Percentiles rank a stretch among this genome's conserved stretches.
These are phyloP conservation scores for Podaxis pistillaris DNA, from an alignment of 768 basidiomycete species.

Conservation along the genomic window DNA sequence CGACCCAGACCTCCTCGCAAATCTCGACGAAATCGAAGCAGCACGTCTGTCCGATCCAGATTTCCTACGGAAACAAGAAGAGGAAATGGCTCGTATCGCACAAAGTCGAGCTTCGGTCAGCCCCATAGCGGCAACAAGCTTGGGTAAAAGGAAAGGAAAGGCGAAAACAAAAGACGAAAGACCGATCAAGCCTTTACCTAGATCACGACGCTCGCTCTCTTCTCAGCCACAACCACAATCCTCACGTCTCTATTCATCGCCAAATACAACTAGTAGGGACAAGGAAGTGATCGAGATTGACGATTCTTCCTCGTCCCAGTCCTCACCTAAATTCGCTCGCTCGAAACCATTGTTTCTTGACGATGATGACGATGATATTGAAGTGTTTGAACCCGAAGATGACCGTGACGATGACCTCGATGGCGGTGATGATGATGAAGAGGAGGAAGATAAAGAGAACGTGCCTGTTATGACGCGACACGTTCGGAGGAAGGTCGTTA, in stretches of 20 bases:
- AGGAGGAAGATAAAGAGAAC: constrained; percentile 65
- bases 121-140: background rate
- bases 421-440: constrained; percentile 26
- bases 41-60: constrained; percentile 1
- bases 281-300: constrained; percentile 5
- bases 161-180: background rate
- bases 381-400: background rate
- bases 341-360: constrained; percentile 29
- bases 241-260: background rate
- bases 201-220: background rate
- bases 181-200: constrained; percentile 8
- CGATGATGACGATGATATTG: constrained; percentile 29
- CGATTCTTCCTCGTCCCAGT: background rate
- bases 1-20: constrained; percentile 22
- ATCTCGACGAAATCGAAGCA: constrained; percentile 28
- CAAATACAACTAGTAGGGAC: background rate
- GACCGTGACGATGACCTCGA: constrained; percentile 13
- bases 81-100: background rate
- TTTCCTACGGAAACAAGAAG: background rate
- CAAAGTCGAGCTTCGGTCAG: background rate
- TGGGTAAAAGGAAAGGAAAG: background rate
- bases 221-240: background rate
- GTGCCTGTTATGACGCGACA: constrained; percentile 48
- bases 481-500: constrained; percentile 38
- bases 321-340: constrained; percentile 16